Conservation (phyloP, 164 flowering plant genomes). For the Umbilicus rupestris region DNA sequence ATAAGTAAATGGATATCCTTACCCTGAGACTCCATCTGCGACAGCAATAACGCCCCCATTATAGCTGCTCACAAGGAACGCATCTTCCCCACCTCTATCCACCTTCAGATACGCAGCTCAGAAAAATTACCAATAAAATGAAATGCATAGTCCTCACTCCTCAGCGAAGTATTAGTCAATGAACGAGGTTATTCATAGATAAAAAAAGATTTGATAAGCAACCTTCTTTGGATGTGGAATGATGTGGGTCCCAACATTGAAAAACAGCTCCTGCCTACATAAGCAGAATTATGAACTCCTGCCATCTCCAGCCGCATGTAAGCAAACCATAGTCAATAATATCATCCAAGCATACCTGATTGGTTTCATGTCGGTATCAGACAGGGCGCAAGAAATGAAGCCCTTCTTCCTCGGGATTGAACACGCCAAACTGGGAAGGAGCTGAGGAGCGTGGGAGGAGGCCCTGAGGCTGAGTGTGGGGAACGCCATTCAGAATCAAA, state of each 20-base stretch:
- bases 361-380: conserved; percentile 1
- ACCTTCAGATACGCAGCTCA: conserved; percentile 30
- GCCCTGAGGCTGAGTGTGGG: not conserved
- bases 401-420: not conserved
- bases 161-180: not conserved
- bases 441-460: not conserved
- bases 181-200: no score
- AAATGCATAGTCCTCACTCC: not conserved
- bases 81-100: conserved; percentile 93
- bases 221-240: conserved; percentile 94
- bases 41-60: conserved; percentile 76
- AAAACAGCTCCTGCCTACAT: conserved; percentile 44
- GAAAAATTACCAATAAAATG: not conserved
- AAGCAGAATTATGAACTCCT: not conserved
- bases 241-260: conserved; percentile 65
- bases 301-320: no score
- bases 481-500: not conserved
- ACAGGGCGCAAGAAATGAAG: not conserved
- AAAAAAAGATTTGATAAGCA: not conserved
- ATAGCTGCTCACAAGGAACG: conserved; percentile 59
- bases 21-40: conserved; percentile 99
- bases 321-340: no score
- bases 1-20: not conserved
- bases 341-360: not conserved
- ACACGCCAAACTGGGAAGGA: not conserved